These are phyloP conservation scores for Ceratonia siliqua DNA, from an alignment of 306 rosid species.

Conservation along the genomic window DNA sequence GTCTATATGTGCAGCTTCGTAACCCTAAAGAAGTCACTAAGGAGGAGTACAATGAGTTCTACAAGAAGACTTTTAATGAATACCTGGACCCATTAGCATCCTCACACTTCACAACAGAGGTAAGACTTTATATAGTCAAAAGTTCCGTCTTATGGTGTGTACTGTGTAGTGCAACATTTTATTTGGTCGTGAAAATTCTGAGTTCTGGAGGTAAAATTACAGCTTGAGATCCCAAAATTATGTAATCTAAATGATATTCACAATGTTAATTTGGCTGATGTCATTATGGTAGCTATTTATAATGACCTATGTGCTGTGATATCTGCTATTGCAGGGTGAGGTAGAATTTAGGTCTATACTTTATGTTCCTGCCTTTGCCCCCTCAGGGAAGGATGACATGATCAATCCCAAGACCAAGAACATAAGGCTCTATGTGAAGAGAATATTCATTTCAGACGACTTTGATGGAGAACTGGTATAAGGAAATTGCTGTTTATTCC, in stretches of 20 bases:
- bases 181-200: background rate
- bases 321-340: constrained; percentile 71
- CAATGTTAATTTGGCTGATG: background rate
- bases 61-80: constrained; percentile 83
- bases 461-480: constrained; percentile 98
- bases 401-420: constrained; percentile 91
- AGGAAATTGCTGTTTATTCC: background rate
- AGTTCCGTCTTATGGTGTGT: background rate
- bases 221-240: background rate
- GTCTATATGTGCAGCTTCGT: constrained; percentile 76
- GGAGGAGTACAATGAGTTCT: constrained; percentile 94
- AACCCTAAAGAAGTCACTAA: constrained; percentile 83
- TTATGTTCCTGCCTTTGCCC: constrained; percentile 80
- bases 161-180: background rate
- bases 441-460: constrained; percentile 97
- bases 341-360: constrained; percentile 95
- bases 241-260: background rate
- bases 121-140: constrained; percentile 25
- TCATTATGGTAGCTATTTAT: constrained; percentile 7
- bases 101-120: constrained; percentile 96
- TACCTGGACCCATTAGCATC: constrained; percentile 94
- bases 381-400: constrained; percentile 82
- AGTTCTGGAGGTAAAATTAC: background rate
- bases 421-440: constrained; percentile 88
- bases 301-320: constrained; percentile 31